Percentiles rank a stretch among this genome's conserved stretches.
These are phyloP conservation scores for Cenococcum geophilum DNA, from an alignment of 495 filamentous ascomycete species.

Conservation along the genomic window DNA sequence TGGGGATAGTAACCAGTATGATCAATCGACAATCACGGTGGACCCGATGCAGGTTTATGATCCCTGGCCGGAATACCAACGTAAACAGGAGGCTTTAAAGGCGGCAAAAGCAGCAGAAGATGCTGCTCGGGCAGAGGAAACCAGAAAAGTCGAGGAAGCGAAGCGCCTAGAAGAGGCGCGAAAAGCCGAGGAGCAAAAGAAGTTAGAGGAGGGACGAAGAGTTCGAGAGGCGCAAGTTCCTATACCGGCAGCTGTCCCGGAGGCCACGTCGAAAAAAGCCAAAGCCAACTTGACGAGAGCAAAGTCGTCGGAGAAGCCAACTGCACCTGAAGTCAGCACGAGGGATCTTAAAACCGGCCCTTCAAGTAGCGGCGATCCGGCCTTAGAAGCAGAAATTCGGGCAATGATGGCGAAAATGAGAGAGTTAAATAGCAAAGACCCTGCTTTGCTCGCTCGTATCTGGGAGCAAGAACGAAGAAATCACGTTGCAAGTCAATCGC, in stretches of 20 bases:
- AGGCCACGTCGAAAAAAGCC: constrained; percentile 15
- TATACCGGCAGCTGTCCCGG: constrained; percentile 8
- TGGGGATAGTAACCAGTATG: constrained; percentile 16
- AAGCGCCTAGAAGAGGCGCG: constrained; percentile 14
- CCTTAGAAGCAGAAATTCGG: constrained; percentile 30
- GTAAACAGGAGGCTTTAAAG: constrained; percentile 26
- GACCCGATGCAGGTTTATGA: constrained; percentile 43
- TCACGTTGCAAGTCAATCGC: constrained; percentile 20
- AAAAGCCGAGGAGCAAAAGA: constrained; percentile 25
- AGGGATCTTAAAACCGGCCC: background rate
- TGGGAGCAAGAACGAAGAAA: constrained; percentile 39
- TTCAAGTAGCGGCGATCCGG: background rate
- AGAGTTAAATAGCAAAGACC: constrained; percentile 39
- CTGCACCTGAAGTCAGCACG: background rate
- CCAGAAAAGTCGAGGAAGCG: constrained; percentile 9
- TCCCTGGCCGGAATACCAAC: constrained; percentile 36
- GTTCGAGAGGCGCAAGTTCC: constrained; percentile 14
- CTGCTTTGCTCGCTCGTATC: constrained; percentile 36
- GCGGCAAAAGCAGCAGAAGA: constrained; percentile 23
- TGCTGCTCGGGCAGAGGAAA: constrained; percentile 22
- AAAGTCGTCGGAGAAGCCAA: constrained; percentile 9
- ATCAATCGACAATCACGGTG: constrained; percentile 32
- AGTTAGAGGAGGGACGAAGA: constrained; percentile 24
- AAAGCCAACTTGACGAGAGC: constrained; percentile 5
- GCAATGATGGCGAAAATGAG: constrained; percentile 41